Evolutionary conservation across 1,284 basidiomycete species (phyloP), one percentile per base, ranked within the genome.

Genomic region (Jaminaea rosea): DNA sequence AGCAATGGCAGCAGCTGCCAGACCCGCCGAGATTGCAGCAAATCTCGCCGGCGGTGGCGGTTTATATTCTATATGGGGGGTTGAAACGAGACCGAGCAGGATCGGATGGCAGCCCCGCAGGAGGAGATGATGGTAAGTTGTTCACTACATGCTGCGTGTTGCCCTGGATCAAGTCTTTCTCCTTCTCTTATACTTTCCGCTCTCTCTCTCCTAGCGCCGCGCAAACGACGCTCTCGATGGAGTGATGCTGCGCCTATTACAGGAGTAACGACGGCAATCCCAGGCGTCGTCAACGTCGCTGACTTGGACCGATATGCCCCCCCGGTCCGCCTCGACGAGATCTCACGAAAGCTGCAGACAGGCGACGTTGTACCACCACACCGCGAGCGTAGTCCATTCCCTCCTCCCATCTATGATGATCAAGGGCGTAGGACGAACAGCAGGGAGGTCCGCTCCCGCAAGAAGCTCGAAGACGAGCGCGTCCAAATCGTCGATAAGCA

Each of bases 341-440:
- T 99, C 73, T 90, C 91, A 65, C 83, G 88, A 66, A 96, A 96
- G 77, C 80, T 99, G 26, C 80, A 89, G 49, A 79, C 90, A 52
- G 96, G 94, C 62, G 90, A 97, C 69, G 91, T 91, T 61, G 83
- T 98, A 47, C 94, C 94, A 37, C 90, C 94, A 29, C 93, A 98
- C 63, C 82, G 87, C 56, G 91, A 96, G 79, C 82, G 90, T 23
- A 88, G 90, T 53, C 86, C 89, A 13, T 99, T 94, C 26, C 94
- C 94, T 34, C 90, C 93, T 9, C 94, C 94, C 13, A 92, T 89
- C 1, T 98, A 98, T 73, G 94, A 98, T 76, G 83, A 83, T 8
- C 90, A 97, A 70, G 94, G 94, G 78, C 87, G 92, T 47, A 83
- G 94, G 69, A 96, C 90, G 49, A 99, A 99, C 77, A 98, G 92